Conservation (phyloP, 2,329 filamentous ascomycete species). For the Aspergillus alliaceus region DNA sequence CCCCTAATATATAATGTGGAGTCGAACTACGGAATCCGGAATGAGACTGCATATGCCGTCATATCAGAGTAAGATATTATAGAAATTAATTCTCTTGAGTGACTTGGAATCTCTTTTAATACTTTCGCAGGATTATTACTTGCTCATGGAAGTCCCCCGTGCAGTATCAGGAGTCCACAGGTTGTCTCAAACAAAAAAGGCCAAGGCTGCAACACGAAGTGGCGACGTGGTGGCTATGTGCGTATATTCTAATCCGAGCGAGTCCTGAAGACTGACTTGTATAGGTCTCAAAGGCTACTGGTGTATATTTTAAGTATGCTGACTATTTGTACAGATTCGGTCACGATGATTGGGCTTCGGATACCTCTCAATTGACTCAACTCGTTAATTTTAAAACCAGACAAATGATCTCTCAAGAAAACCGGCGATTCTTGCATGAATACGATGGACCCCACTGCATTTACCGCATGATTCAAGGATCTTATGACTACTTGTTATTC, state of each 20-base stretch:
- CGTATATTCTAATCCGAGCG: background rate
- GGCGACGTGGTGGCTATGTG: background rate
- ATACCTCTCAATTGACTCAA: background rate
- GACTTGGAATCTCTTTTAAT: background rate
- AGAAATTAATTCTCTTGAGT: background rate
- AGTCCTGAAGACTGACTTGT: background rate
- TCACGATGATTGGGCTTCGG: background rate
- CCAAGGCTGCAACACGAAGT: background rate
- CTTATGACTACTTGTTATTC: background rate
- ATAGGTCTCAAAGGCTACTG: background rate
- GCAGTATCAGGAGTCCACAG: background rate
- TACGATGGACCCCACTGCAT: background rate
- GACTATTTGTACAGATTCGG: background rate
- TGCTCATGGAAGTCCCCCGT: background rate
- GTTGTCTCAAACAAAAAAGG: background rate
- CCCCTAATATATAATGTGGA: background rate
- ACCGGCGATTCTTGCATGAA: background rate
- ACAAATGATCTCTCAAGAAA: background rate
- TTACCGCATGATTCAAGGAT: background rate
- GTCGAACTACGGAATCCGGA: background rate
- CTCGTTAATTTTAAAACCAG: background rate
- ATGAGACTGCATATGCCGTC: no score
- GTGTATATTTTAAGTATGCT: background rate
- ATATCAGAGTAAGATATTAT: background rate
- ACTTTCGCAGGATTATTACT: background rate